These are phyloP conservation scores for Zostera marina DNA, from an alignment of 116 monocot genomes.

Conservation along the genomic window DNA sequence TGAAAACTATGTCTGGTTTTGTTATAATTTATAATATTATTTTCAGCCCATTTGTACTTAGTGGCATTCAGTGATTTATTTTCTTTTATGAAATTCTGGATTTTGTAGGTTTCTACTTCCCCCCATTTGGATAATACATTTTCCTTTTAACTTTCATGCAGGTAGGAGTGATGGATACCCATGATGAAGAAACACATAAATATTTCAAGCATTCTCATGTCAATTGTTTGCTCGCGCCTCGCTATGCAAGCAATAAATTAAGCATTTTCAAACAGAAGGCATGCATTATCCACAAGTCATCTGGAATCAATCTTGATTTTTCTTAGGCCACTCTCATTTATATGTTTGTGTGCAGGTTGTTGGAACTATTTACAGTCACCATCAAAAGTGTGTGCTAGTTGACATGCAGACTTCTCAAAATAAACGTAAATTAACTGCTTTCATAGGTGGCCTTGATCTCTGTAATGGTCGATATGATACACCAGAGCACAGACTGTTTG, in stretches of 20 bases:
- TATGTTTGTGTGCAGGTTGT: constrained; percentile 42
- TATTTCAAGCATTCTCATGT: constrained; percentile 92
- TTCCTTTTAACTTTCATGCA: constrained; percentile 6
- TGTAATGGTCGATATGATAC: constrained; percentile 97
- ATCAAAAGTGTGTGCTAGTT: constrained; percentile 85
- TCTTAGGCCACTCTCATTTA: background rate
- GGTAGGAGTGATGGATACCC: constrained; percentile 77
- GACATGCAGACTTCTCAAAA: constrained; percentile 57
- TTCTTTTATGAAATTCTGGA: too few relatives aligned
- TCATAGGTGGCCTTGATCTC: constrained; percentile 87
- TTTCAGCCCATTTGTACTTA: too few relatives aligned
- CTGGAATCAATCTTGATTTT: background rate
- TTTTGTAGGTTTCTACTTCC: too few relatives aligned
- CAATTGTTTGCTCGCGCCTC: constrained; percentile 78
- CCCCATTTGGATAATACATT: too few relatives aligned
- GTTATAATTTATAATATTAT: too few relatives aligned
- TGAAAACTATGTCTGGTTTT: too few relatives aligned
- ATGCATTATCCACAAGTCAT: constrained; percentile 6
- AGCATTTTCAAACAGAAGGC: constrained; percentile 82
- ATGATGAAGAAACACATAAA: constrained; percentile 73
- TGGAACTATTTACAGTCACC: constrained; percentile 74
- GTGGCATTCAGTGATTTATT: too few relatives aligned
- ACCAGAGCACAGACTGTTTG: constrained; percentile 73
- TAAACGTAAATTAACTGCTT: constrained; percentile 72
- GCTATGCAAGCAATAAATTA: constrained; percentile 71